These are phyloP conservation scores for Scheffersomyces titani DNA, from an alignment of 1,139 yeast genomes.

Conservation along the genomic window DNA sequence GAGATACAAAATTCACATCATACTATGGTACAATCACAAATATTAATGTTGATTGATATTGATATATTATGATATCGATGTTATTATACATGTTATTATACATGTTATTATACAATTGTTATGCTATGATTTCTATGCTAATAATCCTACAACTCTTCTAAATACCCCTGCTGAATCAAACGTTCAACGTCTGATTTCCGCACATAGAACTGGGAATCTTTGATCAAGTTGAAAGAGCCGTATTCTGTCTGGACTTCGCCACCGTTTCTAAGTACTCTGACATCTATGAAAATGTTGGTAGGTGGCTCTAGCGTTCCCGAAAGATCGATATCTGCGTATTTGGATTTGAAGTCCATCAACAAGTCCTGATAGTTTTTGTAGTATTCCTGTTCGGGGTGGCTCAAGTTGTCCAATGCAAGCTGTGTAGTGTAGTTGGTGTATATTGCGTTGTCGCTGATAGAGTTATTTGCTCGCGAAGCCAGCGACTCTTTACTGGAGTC, in stretches of 20 bases:
- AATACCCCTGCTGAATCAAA: conserved; percentile 89
- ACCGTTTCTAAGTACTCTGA: conserved; percentile 88
- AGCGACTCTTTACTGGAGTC: conserved; percentile 7
- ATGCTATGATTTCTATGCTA: background rate
- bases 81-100: background rate
- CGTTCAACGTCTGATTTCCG: conserved; percentile 93
- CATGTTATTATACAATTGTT: background rate
- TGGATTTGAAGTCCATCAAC: conserved; percentile 74
- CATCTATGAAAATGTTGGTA: conserved; percentile 86
- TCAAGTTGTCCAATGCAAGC: conserved; percentile 52
- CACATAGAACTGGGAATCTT: conserved; percentile 92
- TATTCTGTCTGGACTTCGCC: conserved; percentile 98
- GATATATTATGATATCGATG: conserved; percentile 8
- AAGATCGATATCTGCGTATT: conserved; percentile 81
- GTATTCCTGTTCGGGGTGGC: conserved; percentile 82
- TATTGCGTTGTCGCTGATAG: conserved; percentile 12
- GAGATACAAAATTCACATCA: background rate
- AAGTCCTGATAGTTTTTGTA: conserved; percentile 69
- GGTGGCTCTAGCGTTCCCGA: conserved; percentile 92
- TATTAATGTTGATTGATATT: conserved; percentile 5
- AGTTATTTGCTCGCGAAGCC: conserved; percentile 1
- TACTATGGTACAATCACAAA: background rate
- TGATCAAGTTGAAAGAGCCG: conserved; percentile 93
- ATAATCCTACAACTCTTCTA: conserved; percentile 60
- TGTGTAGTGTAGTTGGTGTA: conserved; percentile 31